Conservation (phyloP, 2,329 filamentous ascomycete species). For the Erysiphe pulchra region DNA sequence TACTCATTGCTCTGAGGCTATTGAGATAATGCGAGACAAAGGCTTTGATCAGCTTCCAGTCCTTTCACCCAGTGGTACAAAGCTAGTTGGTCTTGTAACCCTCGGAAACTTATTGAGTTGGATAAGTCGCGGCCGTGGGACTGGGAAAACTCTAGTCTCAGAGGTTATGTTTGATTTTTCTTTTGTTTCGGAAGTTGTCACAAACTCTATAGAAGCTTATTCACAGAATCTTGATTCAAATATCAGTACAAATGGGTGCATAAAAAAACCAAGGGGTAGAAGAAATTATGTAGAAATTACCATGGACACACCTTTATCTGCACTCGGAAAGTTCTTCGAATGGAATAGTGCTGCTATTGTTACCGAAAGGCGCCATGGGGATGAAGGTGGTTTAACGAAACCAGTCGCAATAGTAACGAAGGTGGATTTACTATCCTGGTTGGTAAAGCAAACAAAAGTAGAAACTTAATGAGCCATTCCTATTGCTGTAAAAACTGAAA, state of each 20-base stretch:
- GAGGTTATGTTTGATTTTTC: conserved; percentile 96
- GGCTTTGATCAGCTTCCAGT: conserved; percentile 96
- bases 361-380: conserved; percentile 41
- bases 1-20: conserved; percentile 57
- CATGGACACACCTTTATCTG: conserved; percentile 57
- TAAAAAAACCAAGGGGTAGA: conserved; percentile 20
- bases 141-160: conserved; percentile 44
- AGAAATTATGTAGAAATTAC: conserved; percentile 86
- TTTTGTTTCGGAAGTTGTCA: conserved; percentile 66
- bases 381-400: conserved; percentile 29
- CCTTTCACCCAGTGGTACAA: conserved; percentile 37
- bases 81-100: conserved; percentile 77
- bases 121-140: conserved; percentile 62
- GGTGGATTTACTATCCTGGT: conserved; percentile 80
- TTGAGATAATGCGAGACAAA: conserved; percentile 96
- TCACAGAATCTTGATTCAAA: conserved; percentile 11
- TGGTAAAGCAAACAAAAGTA: conserved; percentile 39
- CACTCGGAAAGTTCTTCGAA: conserved; percentile 80
- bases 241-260: conserved; percentile 11
- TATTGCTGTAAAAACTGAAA: conserved; percentile 12
- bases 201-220: conserved; percentile 47
- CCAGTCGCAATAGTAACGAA: conserved; percentile 85
- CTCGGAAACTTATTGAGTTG: conserved; percentile 83
- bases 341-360: conserved; percentile 95
- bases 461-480: no score